Percentiles rank a stretch among this genome's conserved stretches.
Conservation (phyloP, 2,329 filamentous ascomycete genomes). For the Sclerotiophoma versabilis region DNA sequence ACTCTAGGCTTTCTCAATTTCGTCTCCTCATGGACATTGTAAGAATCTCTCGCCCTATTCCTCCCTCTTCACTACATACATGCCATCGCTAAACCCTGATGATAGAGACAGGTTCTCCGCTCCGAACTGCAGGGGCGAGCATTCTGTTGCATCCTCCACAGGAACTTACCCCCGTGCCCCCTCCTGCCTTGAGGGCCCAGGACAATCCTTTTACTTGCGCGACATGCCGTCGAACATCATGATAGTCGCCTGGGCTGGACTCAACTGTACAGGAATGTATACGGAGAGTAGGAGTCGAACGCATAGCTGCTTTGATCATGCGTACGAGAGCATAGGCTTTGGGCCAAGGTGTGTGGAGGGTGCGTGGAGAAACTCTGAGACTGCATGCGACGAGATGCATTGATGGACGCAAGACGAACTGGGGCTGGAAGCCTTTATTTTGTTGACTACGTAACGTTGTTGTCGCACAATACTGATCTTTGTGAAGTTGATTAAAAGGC, state of each 20-base stretch:
- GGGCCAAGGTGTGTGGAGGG: neutral
- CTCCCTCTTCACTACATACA: neutral
- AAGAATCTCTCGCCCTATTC: neutral
- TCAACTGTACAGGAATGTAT: neutral
- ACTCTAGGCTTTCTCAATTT: neutral
- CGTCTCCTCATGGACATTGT: neutral
- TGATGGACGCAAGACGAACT: no score
- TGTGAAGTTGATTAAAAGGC: conserved; percentile 1
- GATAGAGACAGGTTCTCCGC: neutral
- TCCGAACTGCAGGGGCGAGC: neutral
- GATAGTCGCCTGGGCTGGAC: neutral
- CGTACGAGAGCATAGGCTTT: neutral
- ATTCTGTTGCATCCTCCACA: neutral
- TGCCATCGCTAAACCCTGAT: neutral
- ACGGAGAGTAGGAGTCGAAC: neutral
- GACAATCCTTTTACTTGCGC: neutral
- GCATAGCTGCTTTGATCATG: neutral
- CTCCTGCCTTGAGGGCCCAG: neutral
- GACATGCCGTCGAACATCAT: neutral
- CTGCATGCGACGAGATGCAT: neutral
- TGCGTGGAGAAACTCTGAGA: neutral
- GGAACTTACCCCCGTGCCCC: neutral
- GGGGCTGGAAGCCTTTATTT: no score
- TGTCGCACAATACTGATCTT: no score
- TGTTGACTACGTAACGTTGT: no score